These are phyloP conservation scores for Candida peoriensis DNA, from an alignment of 805 yeast species.

Conservation along the genomic window DNA sequence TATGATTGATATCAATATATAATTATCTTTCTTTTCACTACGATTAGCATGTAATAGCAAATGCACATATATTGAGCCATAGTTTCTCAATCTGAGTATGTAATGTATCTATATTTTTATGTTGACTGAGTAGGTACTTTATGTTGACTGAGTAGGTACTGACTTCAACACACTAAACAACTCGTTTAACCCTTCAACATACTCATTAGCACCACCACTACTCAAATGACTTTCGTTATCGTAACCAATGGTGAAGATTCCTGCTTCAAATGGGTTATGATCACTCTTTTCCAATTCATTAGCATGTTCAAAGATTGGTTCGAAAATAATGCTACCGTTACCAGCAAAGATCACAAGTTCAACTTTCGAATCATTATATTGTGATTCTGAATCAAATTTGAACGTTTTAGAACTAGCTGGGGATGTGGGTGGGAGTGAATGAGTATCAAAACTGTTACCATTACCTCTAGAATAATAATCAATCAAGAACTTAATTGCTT, in stretches of 20 bases:
- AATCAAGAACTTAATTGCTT: slow-evolving; percentile 52
- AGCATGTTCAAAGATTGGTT: slow-evolving; percentile 54
- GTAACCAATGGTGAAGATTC: slow-evolving; percentile 57
- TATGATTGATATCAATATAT: neutral
- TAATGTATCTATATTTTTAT: no score
- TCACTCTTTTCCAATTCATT: slow-evolving; percentile 29
- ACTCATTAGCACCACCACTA: slow-evolving; percentile 53
- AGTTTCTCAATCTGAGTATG: no score
- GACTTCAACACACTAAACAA: slow-evolving; percentile 47
- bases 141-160: no score
- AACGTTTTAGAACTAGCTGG: slow-evolving; percentile 10
- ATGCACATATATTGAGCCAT: no score
- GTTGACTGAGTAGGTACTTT: no score
- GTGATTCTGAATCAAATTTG: slow-evolving; percentile 4
- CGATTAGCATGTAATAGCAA: no score
- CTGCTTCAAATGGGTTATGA: slow-evolving; percentile 27
- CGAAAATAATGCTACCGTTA: slow-evolving; percentile 64
- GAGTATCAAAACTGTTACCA: neutral
- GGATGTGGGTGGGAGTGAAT: slow-evolving; percentile 23
- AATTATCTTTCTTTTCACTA: slow-evolving; percentile 2
- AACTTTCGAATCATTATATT: slow-evolving; percentile 12
- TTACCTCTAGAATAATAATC: slow-evolving; percentile 27
- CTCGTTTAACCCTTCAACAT: slow-evolving; percentile 67
- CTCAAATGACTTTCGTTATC: slow-evolving; percentile 18
- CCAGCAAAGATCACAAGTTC: slow-evolving; percentile 56